Base-by-base conservation (phyloP, 371 early-diverging fungal genomes). In the Smittium mucronatum region DNA sequence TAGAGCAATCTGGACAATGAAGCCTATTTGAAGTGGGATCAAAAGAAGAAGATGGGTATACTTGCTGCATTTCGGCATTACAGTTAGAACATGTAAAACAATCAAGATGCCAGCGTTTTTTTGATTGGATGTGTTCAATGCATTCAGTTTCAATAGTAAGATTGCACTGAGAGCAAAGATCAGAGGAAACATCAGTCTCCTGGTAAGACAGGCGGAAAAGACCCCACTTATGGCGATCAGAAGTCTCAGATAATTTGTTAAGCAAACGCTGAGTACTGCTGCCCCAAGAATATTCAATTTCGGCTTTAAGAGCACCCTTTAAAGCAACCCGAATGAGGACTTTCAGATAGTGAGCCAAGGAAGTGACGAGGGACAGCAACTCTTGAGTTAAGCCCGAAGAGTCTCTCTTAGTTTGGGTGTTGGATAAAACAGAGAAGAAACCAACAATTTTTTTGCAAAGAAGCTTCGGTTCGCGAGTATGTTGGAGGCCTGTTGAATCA, bases 341-440 rank as follows among this genome's bases (percentile, higher is more conserved):
- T 76, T 97, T 98, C 28, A 97, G 82, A 67, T 88, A 89, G 68
- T 94, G 97, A 2, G 97, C 98, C 5, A 98, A 81, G 25, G 89
- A 88, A 61, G 97, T 94, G 2, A 97, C 95, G 25, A 94, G 79
- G 8, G 91, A 85, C 33, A 97, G 81, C 69, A 97, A 78, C 72
- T 94, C 95, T 75, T 94, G 90, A 0, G 94, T 93, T 75, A 89
- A 87, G 26, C 89, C 94, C 57, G 87, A 81, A 35, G 84, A 82
- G n/a, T 28, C 69, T 68, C 87, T 88, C 74, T 74, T 75, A 70
- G 69, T 73, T 64, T 76, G 87, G 0, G 91, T 88, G 70, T 91
- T 88, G 2, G 93, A 88, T 36, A 97, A 80, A 16, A 95, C 76
- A 0, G 94, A 87, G 77, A 98, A 94, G 77, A 96, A 95, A 70